These are phyloP conservation scores for Medicago ruthenica DNA, from an alignment of 306 rosid genomes.

Conservation along the genomic window DNA sequence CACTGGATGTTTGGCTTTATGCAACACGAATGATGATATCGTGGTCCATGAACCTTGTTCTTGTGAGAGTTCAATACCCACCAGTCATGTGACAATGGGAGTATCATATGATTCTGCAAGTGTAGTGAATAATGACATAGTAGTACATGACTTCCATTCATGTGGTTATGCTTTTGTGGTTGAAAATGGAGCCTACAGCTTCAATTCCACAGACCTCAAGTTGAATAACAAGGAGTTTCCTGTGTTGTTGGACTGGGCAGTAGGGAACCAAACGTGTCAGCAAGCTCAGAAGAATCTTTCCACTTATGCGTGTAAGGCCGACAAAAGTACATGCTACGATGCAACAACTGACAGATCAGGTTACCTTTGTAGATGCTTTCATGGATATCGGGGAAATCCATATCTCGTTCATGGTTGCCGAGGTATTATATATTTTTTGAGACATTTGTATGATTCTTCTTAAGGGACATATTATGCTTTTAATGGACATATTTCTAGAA, in stretches of 20 bases:
- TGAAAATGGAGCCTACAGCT: conserved; percentile 27
- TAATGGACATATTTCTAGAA: too few relatives aligned
- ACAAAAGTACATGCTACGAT: neutral
- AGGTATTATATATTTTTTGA: conserved; percentile 29
- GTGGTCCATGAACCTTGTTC: neutral
- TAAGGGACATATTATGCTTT: too few relatives aligned
- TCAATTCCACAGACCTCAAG: neutral
- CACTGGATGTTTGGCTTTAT: neutral
- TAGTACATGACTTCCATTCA: neutral
- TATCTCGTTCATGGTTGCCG: conserved; percentile 50
- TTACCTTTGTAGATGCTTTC: conserved; percentile 24
- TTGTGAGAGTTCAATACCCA: conserved; percentile 36
- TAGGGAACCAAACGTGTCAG: conserved; percentile 30
- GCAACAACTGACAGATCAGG: neutral
- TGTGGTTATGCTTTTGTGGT: conserved; percentile 40
- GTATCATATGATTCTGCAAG: neutral
- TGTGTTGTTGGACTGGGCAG: conserved; percentile 35
- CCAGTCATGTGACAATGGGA: neutral
- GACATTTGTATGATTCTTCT: too few relatives aligned
- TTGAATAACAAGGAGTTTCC: conserved; percentile 14
- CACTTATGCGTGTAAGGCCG: neutral
- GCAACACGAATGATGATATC: neutral
- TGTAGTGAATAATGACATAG: neutral
- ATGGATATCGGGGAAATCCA: conserved; percentile 48
- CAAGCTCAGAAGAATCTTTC: conserved; percentile 12